Base-by-base conservation (phyloP, 2,329 filamentous ascomycete genomes). In the Gliomastix tumulicola region DNA sequence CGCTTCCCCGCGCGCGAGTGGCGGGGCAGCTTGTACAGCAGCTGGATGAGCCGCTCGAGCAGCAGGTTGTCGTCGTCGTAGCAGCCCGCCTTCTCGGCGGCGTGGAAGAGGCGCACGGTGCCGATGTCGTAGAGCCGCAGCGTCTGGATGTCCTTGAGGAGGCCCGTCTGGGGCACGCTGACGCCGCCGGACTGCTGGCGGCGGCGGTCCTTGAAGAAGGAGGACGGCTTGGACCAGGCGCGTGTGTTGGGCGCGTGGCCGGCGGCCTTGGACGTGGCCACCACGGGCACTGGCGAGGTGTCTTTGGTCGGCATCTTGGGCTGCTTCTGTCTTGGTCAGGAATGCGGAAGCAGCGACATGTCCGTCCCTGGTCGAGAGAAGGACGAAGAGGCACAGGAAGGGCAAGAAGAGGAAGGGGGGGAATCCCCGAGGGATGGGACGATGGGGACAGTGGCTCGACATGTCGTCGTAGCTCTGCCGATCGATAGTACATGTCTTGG, bases 61-160 rank as follows among this genome's bases (percentile, higher is more conserved):
- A 87, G 65, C 68, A 86, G 84, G 3, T 79, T 84, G 60, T 83
- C 84, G 62, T 90, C 86, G 48, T 90, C 80, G 5, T 76, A 20
- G 39, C 17, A 28, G 25, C 25, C 25, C 13, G 25, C 25, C 25
- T 28, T 28, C 17, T 28, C 25, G 10, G 25, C 25, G 1, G 25
- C 25, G 17, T 13, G 25, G 25, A 28, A 28, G 25, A 28, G 25
- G 10, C 25, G 25, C 13, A 28, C 17, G n/a, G 25, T 28, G 25
- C 25, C 25, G 7, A 28, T 1, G 5, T 28, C 25, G 17, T 28
- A 28, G 25, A 28, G 25, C 25, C 25, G n/a, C 10, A 28, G 25
- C 13, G 25, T 28, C 10, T 28, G 25, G n/a, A 28, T 13, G 25
- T 28, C 25, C 17, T 13, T 28, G 3, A 28, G 25, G 17, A 16